Evolutionary conservation across 2,329 filamentous ascomycete genomes (phyloP), one percentile per base, ranked within the genome.

Genomic region (Cladosporium austrohemisphaericum): DNA sequence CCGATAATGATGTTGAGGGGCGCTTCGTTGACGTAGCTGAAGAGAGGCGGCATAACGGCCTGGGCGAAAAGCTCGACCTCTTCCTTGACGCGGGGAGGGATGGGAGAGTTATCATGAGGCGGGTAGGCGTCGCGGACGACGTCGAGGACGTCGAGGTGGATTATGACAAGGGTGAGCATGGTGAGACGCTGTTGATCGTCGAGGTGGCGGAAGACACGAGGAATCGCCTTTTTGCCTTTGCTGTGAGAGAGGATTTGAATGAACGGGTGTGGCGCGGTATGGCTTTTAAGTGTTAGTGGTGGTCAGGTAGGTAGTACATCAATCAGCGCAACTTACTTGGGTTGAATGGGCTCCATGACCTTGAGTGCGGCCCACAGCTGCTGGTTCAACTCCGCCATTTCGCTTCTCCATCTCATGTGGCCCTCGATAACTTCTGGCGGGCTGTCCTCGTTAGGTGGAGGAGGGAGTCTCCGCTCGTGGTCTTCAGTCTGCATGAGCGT

Each of bases 141-240:
- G 60, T 96, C 90, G 32, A 98, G 78, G 57, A 87, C 83, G 66
- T 97, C 93, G 25, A 98, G 82, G 61, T 97, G 90, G 44, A 96
- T 85, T 52, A 95, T 82, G 57, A 98, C 92, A 79, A 98, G 92
- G 4, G 93, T 98, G 54, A 98, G 77, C 55, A 97, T 89, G 1
- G 91, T 97, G 18, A 93, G 91, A 41, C 92, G 88, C 70, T 97
- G 91, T 64, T 96, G 87, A 54, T 91, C 86, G 55, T 87, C 86
- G 45, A 96, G 87, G 63, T 96, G 89, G 35, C 90, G 85, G 79
- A 97, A 97, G 46, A 97, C 87, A 49, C 93, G 88, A 41, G 90
- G 90, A 53, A 98, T 89, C 1, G 88, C 88, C 73, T 93, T 95
- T 74, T 96, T 97, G 63, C 93, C 93, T 75, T 98, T 98, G 58